Conservation (phyloP, 2,329 filamentous ascomycete species). For the Diplodia corticola region DNA sequence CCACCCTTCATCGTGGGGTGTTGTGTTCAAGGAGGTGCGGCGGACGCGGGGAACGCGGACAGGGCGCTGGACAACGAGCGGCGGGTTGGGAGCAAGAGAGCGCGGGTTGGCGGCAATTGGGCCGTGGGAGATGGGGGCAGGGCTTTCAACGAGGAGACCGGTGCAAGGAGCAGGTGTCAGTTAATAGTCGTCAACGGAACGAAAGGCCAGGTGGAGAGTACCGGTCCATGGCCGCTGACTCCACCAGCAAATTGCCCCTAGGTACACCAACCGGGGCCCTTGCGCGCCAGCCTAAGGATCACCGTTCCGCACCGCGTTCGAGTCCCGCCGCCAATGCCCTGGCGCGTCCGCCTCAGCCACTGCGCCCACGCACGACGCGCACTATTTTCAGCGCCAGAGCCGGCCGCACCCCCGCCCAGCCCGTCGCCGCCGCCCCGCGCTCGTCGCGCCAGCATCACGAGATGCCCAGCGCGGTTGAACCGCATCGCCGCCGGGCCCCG, state of each 20-base stretch:
- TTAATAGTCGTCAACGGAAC: conserved; percentile 10
- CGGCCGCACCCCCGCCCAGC: not conserved
- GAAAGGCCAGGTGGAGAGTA: conserved; percentile 21
- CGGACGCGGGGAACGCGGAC: not conserved
- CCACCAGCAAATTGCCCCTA: conserved; percentile 14
- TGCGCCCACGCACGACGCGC: not conserved
- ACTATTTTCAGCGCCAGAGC: conserved; percentile 1
- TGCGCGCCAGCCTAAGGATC: conserved; percentile 9
- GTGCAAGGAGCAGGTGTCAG: conserved; percentile 14
- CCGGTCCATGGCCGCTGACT: conserved; percentile 11
- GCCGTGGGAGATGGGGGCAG: not conserved
- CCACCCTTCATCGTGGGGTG: conserved; percentile 24
- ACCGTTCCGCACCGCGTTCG: conserved; percentile 11
- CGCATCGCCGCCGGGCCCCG: not conserved
- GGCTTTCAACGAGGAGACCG: not conserved
- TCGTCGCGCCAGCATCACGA: conserved; percentile 16
- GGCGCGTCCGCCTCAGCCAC: conserved; percentile 13
- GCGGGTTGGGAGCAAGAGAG: conserved; percentile 1
- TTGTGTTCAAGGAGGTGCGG: conserved; percentile 16
- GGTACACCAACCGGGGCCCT: conserved; percentile 11
- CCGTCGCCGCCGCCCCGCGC: not conserved
- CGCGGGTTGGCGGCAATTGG: not conserved
- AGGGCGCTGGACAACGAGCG: conserved; percentile 14
- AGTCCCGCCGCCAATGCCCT: conserved; percentile 13
- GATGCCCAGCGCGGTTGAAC: not conserved